A percentile compares a stretch with the other conserved stretches of the same genome.
These are phyloP conservation scores for Berberis vulgaris DNA, from an alignment of 164 flowering plant species.

Conservation along the genomic window DNA sequence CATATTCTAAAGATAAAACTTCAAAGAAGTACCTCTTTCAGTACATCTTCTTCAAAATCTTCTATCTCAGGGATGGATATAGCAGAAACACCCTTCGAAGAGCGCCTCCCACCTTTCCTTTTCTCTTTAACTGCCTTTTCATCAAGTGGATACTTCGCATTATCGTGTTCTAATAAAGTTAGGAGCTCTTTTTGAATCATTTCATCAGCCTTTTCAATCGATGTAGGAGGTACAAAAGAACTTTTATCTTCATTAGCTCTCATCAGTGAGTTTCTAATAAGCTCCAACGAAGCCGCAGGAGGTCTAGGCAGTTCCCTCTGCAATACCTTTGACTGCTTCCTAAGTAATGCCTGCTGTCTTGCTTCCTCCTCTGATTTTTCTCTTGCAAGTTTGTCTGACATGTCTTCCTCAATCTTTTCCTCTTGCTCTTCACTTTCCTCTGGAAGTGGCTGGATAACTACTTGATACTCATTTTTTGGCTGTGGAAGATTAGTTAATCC, in stretches of 20 bases:
- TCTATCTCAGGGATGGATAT: constrained; percentile 56
- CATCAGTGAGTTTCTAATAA: constrained; percentile 62
- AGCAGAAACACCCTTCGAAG: constrained; percentile 40
- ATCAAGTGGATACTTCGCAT: constrained; percentile 89
- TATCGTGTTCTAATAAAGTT: constrained; percentile 79
- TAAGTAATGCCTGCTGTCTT: constrained; percentile 70
- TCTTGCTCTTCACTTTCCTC: constrained; percentile 86
- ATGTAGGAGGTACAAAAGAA: constrained; percentile 89
- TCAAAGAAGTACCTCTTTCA: constrained; percentile 50
- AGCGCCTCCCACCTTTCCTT: constrained; percentile 68
- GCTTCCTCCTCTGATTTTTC: constrained; percentile 95
- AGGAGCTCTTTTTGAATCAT: constrained; percentile 80
- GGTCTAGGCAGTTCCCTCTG: constrained; percentile 99
- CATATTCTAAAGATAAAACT: background rate
- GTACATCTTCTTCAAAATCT: constrained; percentile 62
- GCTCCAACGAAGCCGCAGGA: constrained; percentile 75
- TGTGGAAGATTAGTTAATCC: constrained; percentile 80
- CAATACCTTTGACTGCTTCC: constrained; percentile 92
- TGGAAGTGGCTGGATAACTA: constrained; percentile 59
- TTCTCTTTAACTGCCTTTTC: constrained; percentile 60
- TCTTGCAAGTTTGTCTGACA: constrained; percentile 90
- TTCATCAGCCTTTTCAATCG: constrained; percentile 92
- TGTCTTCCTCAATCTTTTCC: constrained; percentile 90
- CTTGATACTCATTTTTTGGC: constrained; percentile 92
- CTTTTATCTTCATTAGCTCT: constrained; percentile 86